Percentiles rank a stretch among this genome's conserved stretches.
Conservation (phyloP, 2,329 filamentous ascomycete genomes). For the Alternaria arborescens region DNA sequence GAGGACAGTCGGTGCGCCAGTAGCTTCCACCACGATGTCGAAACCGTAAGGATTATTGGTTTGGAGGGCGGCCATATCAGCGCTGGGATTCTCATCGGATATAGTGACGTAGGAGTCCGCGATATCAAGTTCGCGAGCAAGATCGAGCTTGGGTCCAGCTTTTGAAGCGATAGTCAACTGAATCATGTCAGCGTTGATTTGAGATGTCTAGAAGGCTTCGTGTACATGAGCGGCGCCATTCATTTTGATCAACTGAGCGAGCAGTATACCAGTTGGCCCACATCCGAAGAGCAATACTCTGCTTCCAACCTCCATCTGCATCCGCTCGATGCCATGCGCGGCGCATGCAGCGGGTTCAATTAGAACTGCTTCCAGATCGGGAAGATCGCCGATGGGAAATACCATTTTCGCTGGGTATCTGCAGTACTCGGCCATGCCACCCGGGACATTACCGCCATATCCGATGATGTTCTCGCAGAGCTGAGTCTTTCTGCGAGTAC, state of each 20-base stretch:
- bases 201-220: background rate
- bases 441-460: slow-evolving; percentile 72
- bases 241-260: slow-evolving; percentile 69
- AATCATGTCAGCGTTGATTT: background rate
- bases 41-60: slow-evolving; percentile 75
- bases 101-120: slow-evolving; percentile 60
- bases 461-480: slow-evolving; percentile 75
- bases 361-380: slow-evolving; percentile 73
- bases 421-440: slow-evolving; percentile 77
- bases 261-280: slow-evolving; percentile 71
- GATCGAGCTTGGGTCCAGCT: slow-evolving; percentile 73
- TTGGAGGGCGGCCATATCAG: slow-evolving; percentile 68
- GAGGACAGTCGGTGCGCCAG: slow-evolving; percentile 72
- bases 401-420: slow-evolving; percentile 65
- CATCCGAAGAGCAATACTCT: slow-evolving; percentile 72
- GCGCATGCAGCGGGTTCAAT: slow-evolving; percentile 76
- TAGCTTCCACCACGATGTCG: slow-evolving; percentile 76
- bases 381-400: slow-evolving; percentile 72
- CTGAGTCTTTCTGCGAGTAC: slow-evolving; percentile 71
- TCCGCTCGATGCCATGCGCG: slow-evolving; percentile 75
- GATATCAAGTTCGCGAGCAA: slow-evolving; percentile 62
- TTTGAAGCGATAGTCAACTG: slow-evolving; percentile 73
- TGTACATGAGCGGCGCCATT: slow-evolving; percentile 71
- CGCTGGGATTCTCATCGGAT: slow-evolving; percentile 33
- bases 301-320: slow-evolving; percentile 70